Evolutionary conservation across 2,329 filamentous ascomycete species (phyloP).

Genomic region (Nemania sp.): DNA sequence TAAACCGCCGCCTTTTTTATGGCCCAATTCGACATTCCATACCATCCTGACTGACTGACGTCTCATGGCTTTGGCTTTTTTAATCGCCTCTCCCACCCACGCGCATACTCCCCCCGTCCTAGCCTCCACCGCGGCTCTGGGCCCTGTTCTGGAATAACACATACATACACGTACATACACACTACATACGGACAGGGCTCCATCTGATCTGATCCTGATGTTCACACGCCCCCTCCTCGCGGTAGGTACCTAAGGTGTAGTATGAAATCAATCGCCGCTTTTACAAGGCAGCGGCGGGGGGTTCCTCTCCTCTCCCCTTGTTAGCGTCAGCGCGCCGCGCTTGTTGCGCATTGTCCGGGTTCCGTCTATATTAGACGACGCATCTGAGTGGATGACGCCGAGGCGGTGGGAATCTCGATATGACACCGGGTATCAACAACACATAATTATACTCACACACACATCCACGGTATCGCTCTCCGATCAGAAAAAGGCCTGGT

Average conservation of each 20-base stretch:
- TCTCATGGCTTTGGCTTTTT: constrained; percentile 27
- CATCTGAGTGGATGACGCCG: constrained; percentile 28
- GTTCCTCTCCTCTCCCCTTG: constrained; percentile 7
- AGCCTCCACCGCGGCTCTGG: constrained; percentile 30
- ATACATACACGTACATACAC: no score
- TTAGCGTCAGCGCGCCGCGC: constrained; percentile 47
- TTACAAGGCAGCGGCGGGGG: constrained; percentile 30
- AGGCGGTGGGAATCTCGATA: constrained; percentile 17
- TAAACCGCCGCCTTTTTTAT: constrained; percentile 33
- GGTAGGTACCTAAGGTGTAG: constrained; percentile 5
- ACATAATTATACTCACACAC: no score
- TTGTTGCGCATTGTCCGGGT: constrained; percentile 38
- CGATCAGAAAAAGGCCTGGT: constrained; percentile 16
- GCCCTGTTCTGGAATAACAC: constrained; percentile 27
- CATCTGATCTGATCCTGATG: no score
- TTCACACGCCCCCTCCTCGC: constrained; percentile 22
- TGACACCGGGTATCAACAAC: constrained; percentile 20
- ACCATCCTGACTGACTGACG: no score
- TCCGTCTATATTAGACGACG: constrained; percentile 24
- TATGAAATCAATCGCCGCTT: constrained; percentile 37
- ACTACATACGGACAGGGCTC: no score
- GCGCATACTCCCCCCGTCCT: constrained; percentile 20
- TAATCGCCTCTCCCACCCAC: constrained; percentile 26
- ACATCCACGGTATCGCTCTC: no score
- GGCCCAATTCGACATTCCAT: constrained; percentile 32